phyloP scores from a whole-genome alignment of 2,329 filamentous ascomycete species.

The Venturiaceae sp. region DNA sequence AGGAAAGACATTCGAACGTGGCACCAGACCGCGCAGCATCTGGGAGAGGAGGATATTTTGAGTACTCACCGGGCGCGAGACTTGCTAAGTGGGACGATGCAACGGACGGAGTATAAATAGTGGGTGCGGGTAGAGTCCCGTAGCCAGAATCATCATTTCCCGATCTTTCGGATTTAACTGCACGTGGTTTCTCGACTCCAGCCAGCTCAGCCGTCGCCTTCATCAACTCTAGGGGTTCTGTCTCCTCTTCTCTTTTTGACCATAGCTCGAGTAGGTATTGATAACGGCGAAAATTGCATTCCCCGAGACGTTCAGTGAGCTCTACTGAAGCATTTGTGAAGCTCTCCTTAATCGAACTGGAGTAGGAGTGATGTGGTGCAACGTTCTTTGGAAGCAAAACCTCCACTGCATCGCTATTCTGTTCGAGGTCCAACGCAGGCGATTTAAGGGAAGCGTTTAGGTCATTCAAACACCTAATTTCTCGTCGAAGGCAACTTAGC shows the following conservation, averaged over 20 bases:
- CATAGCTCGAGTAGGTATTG: neutral
- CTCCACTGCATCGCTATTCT: neutral
- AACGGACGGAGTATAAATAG: neutral
- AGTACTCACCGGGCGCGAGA: neutral
- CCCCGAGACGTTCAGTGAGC: neutral
- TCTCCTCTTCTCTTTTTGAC: neutral
- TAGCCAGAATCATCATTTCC: neutral
- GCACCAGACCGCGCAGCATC: neutral
- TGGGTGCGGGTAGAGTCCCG: neutral
- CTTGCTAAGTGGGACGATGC: neutral
- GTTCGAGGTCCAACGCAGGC: neutral
- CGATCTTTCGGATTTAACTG: too few species aligned
- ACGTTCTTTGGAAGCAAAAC: too few species aligned
- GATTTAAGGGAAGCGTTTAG: neutral
- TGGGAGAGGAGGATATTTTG: neutral
- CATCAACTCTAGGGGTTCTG: neutral
- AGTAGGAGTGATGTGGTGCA: neutral
- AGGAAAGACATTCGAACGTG: neutral
- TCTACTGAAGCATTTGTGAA: neutral
- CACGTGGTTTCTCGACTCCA: too few species aligned
- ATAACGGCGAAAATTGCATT: neutral
- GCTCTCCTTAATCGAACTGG: neutral
- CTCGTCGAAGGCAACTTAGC: neutral
- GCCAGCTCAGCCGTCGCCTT: neutral
- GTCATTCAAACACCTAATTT: neutral